Conservation (phyloP, 352 stramenopile species). For the Peronosclerospora sorghi region DNA sequence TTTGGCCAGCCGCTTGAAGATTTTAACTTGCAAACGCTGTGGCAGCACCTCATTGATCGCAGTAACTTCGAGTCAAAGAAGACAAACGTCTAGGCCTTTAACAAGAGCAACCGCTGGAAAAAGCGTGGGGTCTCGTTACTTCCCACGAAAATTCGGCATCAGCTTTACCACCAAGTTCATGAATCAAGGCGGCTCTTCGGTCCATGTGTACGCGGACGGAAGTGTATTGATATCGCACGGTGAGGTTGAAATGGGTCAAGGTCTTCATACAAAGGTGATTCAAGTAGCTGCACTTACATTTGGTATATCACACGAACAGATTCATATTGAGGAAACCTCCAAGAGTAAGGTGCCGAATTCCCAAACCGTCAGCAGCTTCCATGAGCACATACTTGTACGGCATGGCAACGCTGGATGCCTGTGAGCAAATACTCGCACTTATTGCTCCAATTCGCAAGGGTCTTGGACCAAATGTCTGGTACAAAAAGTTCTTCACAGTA, state of each 20-base stretch:
- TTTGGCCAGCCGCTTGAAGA: slow-evolving; percentile 88
- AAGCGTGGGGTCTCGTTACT: slow-evolving; percentile 75
- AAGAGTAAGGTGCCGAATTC: slow-evolving; percentile 93
- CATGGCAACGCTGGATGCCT: slow-evolving; percentile 95
- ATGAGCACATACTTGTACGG: slow-evolving; percentile 95
- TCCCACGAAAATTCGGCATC: slow-evolving; percentile 90
- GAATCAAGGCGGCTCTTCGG: too few species aligned
- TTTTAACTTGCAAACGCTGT: slow-evolving; percentile 76
- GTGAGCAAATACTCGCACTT: slow-evolving; percentile 88
- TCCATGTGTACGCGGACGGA: too few species aligned
- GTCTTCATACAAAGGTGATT: too few species aligned
- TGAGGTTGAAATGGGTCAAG: slow-evolving; percentile 97
- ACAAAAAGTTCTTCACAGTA: too few species aligned
- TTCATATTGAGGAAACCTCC: too few species aligned
- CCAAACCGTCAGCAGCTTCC: slow-evolving; percentile 87
- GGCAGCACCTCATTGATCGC: slow-evolving; percentile 55
- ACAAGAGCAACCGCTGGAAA: too few species aligned
- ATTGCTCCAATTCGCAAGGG: slow-evolving; percentile 81
- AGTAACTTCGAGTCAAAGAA: slow-evolving; percentile 65
- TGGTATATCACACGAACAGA: too few species aligned
- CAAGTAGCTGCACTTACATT: too few species aligned
- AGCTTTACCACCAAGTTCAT: too few species aligned
- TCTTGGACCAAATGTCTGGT: slow-evolving; percentile 54
- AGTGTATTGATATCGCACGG: slow-evolving; percentile 91
- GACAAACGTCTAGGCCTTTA: slow-evolving; percentile 55